These are phyloP conservation scores for Hericium coralloides DNA, from an alignment of 768 basidiomycete species.

Conservation along the genomic window DNA sequence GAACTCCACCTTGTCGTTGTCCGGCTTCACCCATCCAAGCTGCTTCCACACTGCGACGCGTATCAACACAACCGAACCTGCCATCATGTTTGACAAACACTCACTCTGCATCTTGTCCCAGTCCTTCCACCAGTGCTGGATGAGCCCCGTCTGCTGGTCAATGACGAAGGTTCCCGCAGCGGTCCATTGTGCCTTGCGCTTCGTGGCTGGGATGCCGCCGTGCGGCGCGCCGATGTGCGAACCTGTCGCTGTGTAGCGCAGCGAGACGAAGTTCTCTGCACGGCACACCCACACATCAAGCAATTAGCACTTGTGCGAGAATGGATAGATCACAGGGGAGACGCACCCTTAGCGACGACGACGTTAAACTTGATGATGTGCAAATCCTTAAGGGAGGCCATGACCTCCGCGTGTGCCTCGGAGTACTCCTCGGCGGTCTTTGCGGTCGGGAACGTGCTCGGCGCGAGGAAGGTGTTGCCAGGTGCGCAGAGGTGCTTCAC, in stretches of 20 bases:
- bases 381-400: slow-evolving; percentile 9
- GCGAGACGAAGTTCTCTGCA: slow-evolving; percentile 12
- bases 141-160: slow-evolving; percentile 9
- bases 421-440: slow-evolving; percentile 11
- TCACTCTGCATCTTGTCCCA: slow-evolving; percentile 15
- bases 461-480: slow-evolving; percentile 9
- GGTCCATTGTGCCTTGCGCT: slow-evolving; percentile 9
- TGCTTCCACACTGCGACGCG: slow-evolving; percentile 11
- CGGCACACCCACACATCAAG: too few relatives aligned
- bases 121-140: slow-evolving; percentile 15
- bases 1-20: slow-evolving; percentile 11
- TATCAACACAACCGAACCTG: neutral
- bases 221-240: slow-evolving; percentile 8
- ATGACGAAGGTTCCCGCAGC: slow-evolving; percentile 13
- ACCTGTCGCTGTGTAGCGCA: slow-evolving; percentile 12
- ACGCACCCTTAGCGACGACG: slow-evolving; percentile 10
- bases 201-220: slow-evolving; percentile 8
- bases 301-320: too few relatives aligned
- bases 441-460: slow-evolving; percentile 11
- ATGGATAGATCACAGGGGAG: neutral
- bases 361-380: slow-evolving; percentile 14
- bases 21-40: slow-evolving; percentile 11
- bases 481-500: slow-evolving; percentile 8
- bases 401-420: slow-evolving; percentile 9
- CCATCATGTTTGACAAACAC: neutral